Conservation (phyloP, 1,284 basidiomycete species). For the Retiboletus fuscus region DNA sequence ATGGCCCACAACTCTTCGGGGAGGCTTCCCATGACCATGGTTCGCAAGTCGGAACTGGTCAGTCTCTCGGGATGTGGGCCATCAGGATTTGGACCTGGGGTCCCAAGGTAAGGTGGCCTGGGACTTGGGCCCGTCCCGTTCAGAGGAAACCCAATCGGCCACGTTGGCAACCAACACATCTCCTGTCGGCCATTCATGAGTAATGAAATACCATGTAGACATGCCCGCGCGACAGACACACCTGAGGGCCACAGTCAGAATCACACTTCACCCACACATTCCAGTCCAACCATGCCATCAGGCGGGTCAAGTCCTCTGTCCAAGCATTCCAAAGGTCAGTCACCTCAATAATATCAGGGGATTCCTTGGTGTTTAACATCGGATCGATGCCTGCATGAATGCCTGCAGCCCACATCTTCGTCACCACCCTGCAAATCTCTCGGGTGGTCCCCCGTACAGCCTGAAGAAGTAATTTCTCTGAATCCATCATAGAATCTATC, state of each 20-base stretch:
- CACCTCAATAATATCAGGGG: conserved; percentile 12
- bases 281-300: conserved; percentile 61
- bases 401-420: conserved; percentile 57
- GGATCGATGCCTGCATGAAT: conserved; percentile 50
- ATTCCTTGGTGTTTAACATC: conserved; percentile 13
- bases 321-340: conserved; percentile 38
- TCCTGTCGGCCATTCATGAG: conserved; percentile 48
- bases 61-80: not conserved
- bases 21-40: conserved; percentile 6
- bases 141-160: conserved; percentile 50
- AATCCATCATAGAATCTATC: conserved; percentile 45
- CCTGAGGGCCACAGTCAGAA: conserved; percentile 51
- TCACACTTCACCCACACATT: conserved; percentile 53
- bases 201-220: not conserved
- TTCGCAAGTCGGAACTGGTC: not conserved
- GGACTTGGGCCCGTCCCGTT: not conserved
- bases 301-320: conserved; percentile 39
- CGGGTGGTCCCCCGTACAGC: conserved; percentile 51
- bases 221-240: conserved; percentile 27
- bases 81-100: not conserved
- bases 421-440: conserved; percentile 62
- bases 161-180: conserved; percentile 61
- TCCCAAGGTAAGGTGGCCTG: not conserved
- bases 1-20: not conserved
- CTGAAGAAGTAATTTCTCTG: conserved; percentile 51